Conservation (phyloP, 192 early-diverging fungal species). For the Backusella parvicylindrica region DNA sequence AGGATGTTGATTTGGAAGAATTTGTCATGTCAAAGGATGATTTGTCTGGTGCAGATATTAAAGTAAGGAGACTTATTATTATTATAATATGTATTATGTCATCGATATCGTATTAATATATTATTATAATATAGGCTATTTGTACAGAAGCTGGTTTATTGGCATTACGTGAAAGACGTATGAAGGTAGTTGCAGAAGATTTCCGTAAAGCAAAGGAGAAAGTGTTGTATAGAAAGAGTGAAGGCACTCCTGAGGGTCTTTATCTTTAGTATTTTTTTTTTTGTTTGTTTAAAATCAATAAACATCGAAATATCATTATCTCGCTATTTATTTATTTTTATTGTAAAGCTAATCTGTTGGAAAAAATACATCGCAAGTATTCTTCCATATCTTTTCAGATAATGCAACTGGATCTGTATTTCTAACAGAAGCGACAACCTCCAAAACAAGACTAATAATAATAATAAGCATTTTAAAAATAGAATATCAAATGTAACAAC, state of each 20-base stretch:
- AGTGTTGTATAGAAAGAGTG: constrained; percentile 97
- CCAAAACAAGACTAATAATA: constrained; percentile 57
- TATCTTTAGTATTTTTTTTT: constrained; percentile 58
- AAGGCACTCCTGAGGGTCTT: constrained; percentile 97
- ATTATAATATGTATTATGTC: too few relatives aligned
- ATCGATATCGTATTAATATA: too few relatives aligned
- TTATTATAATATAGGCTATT: constrained; percentile 61
- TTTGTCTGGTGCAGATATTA: constrained; percentile 95
- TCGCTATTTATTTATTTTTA: neutral
- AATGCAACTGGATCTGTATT: constrained; percentile 47
- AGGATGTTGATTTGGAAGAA: constrained; percentile 96
- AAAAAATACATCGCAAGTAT: constrained; percentile 70
- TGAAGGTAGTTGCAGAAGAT: constrained; percentile 98
- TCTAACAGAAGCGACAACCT: constrained; percentile 63
- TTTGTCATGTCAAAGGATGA: constrained; percentile 92
- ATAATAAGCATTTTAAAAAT: neutral
- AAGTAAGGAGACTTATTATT: too few relatives aligned
- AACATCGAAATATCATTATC: neutral
- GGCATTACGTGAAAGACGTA: constrained; percentile 95
- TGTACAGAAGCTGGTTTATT: constrained; percentile 99
- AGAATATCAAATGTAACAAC: neutral
- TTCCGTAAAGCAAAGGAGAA: constrained; percentile 98
- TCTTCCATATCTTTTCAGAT: constrained; percentile 59
- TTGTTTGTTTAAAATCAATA: neutral
- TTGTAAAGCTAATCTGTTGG: neutral